A percentile compares a stretch with the other conserved stretches of the same genome.
phyloP scores from a whole-genome alignment of 1,284 basidiomycete genomes.

The Dichomitus squalens region DNA sequence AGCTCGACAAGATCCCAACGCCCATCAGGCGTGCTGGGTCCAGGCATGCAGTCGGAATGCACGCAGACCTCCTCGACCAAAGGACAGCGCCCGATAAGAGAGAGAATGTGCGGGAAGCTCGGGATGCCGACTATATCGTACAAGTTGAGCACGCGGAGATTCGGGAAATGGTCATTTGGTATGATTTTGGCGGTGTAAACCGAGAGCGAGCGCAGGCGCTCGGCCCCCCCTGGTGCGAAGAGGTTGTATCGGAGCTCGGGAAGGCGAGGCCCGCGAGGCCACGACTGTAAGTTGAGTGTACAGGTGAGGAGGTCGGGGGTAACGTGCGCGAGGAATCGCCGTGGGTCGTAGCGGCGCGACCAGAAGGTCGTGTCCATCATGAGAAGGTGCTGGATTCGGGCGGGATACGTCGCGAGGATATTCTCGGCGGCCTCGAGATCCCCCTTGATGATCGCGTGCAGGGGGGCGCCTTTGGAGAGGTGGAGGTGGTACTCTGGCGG shows the following conservation, averaged over 20 bases:
- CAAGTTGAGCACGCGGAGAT: slow-evolving; percentile 1
- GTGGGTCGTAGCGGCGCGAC: slow-evolving; percentile 5
- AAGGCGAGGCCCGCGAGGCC: not conserved
- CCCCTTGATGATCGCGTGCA: slow-evolving; percentile 26
- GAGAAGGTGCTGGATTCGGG: slow-evolving; percentile 9
- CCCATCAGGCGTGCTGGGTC: not conserved
- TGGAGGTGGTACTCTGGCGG: not conserved
- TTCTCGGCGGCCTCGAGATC: slow-evolving; percentile 2
- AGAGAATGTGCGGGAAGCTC: not conserved
- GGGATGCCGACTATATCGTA: not conserved
- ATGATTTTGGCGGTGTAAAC: slow-evolving; percentile 1
- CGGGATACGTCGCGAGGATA: slow-evolving; percentile 4
- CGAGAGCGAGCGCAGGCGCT: slow-evolving; percentile 1
- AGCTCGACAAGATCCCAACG: not conserved
- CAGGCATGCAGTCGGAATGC: not conserved
- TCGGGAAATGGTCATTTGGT: slow-evolving; percentile 4
- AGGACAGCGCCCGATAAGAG: slow-evolving; percentile 5
- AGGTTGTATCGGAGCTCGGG: slow-evolving; percentile 1
- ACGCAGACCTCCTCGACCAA: slow-evolving; percentile 1
- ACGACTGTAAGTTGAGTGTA: slow-evolving; percentile 3
- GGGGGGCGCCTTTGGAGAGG: slow-evolving; percentile 24
- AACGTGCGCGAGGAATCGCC: slow-evolving; percentile 1
- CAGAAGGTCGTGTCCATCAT: slow-evolving; percentile 1
- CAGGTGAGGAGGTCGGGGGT: slow-evolving; percentile 3
- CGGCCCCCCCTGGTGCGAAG: not conserved